Conservation (phyloP, 1,284 basidiomycete genomes). For the Sanghuangporus baumii region DNA sequence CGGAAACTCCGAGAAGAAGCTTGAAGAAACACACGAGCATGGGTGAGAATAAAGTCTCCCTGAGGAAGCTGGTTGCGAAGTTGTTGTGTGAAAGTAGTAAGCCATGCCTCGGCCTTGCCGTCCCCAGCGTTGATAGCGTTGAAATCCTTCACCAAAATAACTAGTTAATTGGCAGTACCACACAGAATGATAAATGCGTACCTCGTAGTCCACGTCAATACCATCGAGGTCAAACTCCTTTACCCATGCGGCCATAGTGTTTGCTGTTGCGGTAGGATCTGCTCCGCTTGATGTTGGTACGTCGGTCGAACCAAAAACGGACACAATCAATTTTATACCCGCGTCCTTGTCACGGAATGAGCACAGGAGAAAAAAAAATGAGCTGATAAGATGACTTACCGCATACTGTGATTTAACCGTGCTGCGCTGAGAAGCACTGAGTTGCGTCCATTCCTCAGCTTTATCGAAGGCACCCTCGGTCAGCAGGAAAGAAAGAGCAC, state of each 20-base stretch:
- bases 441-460: constrained; percentile 36
- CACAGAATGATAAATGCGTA: constrained; percentile 15
- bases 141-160: constrained; percentile 35
- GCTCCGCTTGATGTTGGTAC: constrained; percentile 40
- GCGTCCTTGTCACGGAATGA: constrained; percentile 28
- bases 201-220: constrained; percentile 52
- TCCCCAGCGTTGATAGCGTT: constrained; percentile 36
- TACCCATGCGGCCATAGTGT: constrained; percentile 45
- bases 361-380: neutral
- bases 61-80: constrained; percentile 31
- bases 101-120: constrained; percentile 36
- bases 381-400: neutral
- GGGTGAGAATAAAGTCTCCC: constrained; percentile 32
- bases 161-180: neutral
- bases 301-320: constrained; percentile 51
- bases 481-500: constrained; percentile 45
- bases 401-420: constrained; percentile 43
- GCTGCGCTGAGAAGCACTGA: constrained; percentile 37
- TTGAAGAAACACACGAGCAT: constrained; percentile 30
- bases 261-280: constrained; percentile 36
- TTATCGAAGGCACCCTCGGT: constrained; percentile 48
- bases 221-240: constrained; percentile 46
- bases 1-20: constrained; percentile 42
- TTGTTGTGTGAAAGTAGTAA: constrained; percentile 37
- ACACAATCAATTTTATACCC: constrained; percentile 53